phyloP scores from a whole-genome alignment of 441 rosid genomes.

The Rhodomyrtus psidioides region DNA sequence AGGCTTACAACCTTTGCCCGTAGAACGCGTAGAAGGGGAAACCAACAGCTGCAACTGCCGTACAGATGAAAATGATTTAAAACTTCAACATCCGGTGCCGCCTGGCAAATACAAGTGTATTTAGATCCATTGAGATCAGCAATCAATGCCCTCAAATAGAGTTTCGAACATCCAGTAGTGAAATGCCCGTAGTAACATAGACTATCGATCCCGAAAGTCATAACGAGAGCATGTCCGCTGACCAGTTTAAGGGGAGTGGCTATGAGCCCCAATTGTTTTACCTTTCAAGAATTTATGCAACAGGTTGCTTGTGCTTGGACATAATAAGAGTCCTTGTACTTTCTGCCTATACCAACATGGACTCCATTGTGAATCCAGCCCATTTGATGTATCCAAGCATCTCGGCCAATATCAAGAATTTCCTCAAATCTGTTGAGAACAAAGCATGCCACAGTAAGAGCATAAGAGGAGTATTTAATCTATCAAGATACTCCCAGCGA shows the following conservation, averaged over 20 bases:
- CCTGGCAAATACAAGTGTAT: not conserved
- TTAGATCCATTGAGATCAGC: not conserved
- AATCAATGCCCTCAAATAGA: not conserved
- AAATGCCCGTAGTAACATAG: not conserved
- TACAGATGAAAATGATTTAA: not conserved
- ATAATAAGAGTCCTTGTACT: constrained; percentile 87
- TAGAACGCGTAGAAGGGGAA: fast-evolving
- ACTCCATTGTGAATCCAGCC: constrained; percentile 89
- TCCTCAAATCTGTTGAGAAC: constrained; percentile 62
- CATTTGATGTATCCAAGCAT: constrained; percentile 79
- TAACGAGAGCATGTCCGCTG: not conserved
- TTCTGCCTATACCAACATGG: constrained; percentile 61
- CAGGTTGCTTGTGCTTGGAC: constrained; percentile 82
- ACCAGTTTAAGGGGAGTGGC: not conserved
- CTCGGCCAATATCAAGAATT: constrained; percentile 80
- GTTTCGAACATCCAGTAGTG: not conserved
- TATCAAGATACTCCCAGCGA: not conserved
- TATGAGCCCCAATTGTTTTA: not conserved
- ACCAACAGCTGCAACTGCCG: not conserved
- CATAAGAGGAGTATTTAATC: not conserved
- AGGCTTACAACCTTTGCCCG: not conserved
- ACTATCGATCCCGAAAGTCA: not conserved
- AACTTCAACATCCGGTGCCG: not conserved
- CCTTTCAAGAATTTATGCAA: constrained; percentile 53
- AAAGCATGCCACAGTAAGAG: not conserved